Evolutionary conservation across 805 yeast genomes (phyloP).

Genomic region (Metschnikowia baotianmanensis): DNA sequence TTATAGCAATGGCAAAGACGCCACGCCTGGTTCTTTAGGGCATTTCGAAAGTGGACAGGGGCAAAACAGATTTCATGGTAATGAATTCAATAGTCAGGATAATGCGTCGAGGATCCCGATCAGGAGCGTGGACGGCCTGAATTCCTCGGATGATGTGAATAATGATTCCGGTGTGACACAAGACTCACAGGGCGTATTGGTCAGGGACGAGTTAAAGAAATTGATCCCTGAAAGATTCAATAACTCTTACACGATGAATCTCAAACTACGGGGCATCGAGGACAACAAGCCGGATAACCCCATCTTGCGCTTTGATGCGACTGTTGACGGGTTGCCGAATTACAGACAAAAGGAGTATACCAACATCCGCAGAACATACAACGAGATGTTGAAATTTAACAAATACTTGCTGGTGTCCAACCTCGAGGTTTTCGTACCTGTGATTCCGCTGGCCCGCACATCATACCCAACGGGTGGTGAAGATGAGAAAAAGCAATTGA

Average conservation of each 20-base stretch:
- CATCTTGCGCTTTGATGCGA: conserved; percentile 63
- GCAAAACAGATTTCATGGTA: neutral
- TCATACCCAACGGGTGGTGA: conserved; percentile 82
- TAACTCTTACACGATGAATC: conserved; percentile 40
- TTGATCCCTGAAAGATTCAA: conserved; percentile 52
- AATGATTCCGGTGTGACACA: neutral
- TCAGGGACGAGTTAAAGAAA: conserved; percentile 42
- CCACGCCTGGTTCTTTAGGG: neutral
- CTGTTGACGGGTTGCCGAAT: conserved; percentile 58
- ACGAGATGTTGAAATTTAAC: conserved; percentile 74
- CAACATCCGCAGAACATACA: conserved; percentile 75
- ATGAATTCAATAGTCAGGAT: neutral
- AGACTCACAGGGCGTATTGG: conserved; percentile 21
- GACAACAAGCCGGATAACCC: conserved; percentile 75
- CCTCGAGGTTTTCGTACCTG: conserved; percentile 91
- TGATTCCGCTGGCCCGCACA: conserved; percentile 72
- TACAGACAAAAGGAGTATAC: conserved; percentile 69
- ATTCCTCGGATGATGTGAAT: neutral
- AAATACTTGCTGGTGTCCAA: conserved; percentile 76
- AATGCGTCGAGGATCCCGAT: neutral
- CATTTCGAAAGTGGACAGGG: neutral
- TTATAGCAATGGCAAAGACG: neutral
- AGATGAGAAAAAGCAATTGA: conserved; percentile 65
- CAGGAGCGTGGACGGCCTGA: neutral
- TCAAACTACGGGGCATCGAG: conserved; percentile 69